These are phyloP conservation scores for Boletellus sp. DNA, from an alignment of 768 basidiomycete genomes.

Conservation along the genomic window DNA sequence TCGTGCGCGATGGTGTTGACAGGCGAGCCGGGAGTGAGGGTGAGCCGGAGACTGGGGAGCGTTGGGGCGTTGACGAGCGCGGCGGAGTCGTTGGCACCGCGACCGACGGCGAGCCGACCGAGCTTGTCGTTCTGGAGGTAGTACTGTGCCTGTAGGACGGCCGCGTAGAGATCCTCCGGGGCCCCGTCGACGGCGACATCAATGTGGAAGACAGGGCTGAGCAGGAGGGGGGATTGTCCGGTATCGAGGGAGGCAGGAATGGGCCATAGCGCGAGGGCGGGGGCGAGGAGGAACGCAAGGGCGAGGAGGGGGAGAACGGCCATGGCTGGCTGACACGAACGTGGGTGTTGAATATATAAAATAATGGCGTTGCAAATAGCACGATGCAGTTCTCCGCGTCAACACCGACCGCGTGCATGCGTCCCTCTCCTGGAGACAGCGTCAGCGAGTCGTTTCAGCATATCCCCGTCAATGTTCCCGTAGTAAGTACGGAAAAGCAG, in stretches of 20 bases:
- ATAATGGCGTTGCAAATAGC: constrained; percentile 1
- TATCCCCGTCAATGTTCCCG: constrained; percentile 43
- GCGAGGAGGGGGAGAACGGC: constrained; percentile 2
- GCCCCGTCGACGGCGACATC: constrained; percentile 22
- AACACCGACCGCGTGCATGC: constrained; percentile 38
- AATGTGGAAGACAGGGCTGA: constrained; percentile 28
- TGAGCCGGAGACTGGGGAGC: constrained; percentile 27
- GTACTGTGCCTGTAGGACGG: constrained; percentile 28
- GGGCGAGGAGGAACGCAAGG: constrained; percentile 9
- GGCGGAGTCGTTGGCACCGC: constrained; percentile 32
- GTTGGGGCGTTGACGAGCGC: constrained; percentile 24
- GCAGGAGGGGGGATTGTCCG: constrained; percentile 24
- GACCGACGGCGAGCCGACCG: constrained; percentile 39
- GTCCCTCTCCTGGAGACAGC: constrained; percentile 13
- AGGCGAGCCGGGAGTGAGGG: constrained; percentile 15
- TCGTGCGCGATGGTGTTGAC: constrained; percentile 34
- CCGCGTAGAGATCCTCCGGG: constrained; percentile 34
- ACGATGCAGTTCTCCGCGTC: constrained; percentile 52
- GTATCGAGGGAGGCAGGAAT: constrained; percentile 25
- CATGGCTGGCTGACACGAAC: not conserved
- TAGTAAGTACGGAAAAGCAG: constrained; percentile 73
- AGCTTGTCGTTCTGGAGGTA: constrained; percentile 37
- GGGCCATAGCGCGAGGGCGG: constrained; percentile 30
- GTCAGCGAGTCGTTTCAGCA: not conserved
- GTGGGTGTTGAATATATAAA: not conserved